phyloP scores from a whole-genome alignment of 1,139 yeast species.

The Zygotorulaspora mrakii region DNA sequence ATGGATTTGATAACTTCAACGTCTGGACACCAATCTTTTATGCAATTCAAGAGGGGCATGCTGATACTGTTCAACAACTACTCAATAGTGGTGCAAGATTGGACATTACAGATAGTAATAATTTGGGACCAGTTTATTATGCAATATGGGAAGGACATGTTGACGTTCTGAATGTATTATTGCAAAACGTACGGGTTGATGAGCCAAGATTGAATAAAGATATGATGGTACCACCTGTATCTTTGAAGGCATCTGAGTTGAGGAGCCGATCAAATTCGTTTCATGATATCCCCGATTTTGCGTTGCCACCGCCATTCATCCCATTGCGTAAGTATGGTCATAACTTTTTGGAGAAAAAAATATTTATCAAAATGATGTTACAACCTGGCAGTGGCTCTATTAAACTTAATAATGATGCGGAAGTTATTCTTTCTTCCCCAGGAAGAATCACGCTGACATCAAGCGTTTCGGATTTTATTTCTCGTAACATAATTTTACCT shows the following conservation, averaged over 20 bases:
- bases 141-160: conserved; percentile 95
- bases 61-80: conserved; percentile 63
- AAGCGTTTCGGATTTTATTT: conserved; percentile 67
- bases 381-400: conserved; percentile 60
- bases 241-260: conserved; percentile 10
- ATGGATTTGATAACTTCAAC: conserved; percentile 76
- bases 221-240: conserved; percentile 11
- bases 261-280: conserved; percentile 21
- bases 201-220: conserved; percentile 12
- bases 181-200: conserved; percentile 32
- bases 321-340: conserved; percentile 94
- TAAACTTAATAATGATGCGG: conserved; percentile 46
- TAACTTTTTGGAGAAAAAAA: conserved; percentile 85
- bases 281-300: conserved; percentile 73
- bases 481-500: conserved; percentile 80
- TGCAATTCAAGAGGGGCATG: conserved; percentile 84
- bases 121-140: conserved; percentile 77
- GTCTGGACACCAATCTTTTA: conserved; percentile 94
- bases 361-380: conserved; percentile 70
- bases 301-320: conserved; percentile 92
- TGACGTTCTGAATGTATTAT: conserved; percentile 65
- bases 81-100: conserved; percentile 67
- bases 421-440: conserved; percentile 44
- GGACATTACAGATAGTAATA: conserved; percentile 75
- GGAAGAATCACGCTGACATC: conserved; percentile 78